Base-by-base conservation (phyloP, 371 early-diverging fungal species). In the Mucor piriformis region DNA sequence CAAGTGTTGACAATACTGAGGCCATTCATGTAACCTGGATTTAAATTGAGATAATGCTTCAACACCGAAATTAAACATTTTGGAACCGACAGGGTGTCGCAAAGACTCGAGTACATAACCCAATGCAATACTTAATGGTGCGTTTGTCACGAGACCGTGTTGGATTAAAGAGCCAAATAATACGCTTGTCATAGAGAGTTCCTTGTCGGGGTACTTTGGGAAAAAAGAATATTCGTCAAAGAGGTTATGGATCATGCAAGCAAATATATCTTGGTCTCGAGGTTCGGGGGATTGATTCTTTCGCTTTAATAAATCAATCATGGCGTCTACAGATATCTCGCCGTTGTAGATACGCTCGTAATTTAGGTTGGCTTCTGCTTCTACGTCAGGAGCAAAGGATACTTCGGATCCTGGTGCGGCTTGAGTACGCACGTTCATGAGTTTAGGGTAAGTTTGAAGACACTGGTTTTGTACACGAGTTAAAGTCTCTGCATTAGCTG, bases 161-260 rank as follows among this genome's bases (percentile, higher is more conserved):
- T 93, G 94, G 16, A 98, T 88, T 58, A 97, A 64, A 5, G 87
- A 77, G 3, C 98, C 98, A 73, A 98, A 94, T 15, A 98, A 74
- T 15, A 83, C 83, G 50, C 90, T 89, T 0, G 98, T 95, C 20
- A 95, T 86, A 0, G 84, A 72, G 10, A 97, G 82, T 67, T 95
- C 92, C 62, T 91, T 91, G 40, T 95, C 96, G 1, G 97, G 98
- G 69, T 97, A 98, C 63, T 92, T 89, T 15, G 90, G 80, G 59
- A 97, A 95, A 66, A 93, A 97, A 29, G 88, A 83, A 71, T 92
- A 95, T 72, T 98, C 98, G 61, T 97, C 98, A 67, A 98, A 89
- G 7, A 94, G 77, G 46, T 87, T 88, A 66, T 89, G 88, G 32
- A 93, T 85, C 87, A 93, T 92, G 70, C 90, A 92, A 13, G 81